Percentiles rank a stretch among this genome's conserved stretches.
phyloP scores from a whole-genome alignment of 75 land plant genomes.

The Adiantum capillusveneris region DNA sequence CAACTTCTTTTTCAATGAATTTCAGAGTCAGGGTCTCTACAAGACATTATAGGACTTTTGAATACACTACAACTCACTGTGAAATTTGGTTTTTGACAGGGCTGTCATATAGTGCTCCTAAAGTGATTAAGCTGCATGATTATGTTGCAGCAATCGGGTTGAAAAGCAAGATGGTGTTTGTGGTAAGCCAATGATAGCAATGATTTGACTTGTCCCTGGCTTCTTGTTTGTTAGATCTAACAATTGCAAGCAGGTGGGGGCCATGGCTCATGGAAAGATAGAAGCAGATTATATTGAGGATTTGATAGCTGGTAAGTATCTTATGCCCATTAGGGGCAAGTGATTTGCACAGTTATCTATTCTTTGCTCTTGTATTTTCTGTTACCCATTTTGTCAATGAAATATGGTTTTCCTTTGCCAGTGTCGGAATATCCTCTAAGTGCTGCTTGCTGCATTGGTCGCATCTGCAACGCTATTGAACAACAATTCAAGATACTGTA shows the following conservation, averaged over 20 bases:
- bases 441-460: slow-evolving; percentile 72
- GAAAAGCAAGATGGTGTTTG: slow-evolving; percentile 67
- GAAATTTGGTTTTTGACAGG: slow-evolving; percentile 35
- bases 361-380: too few relatives aligned
- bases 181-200: slow-evolving; percentile 36
- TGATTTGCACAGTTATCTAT: too few relatives aligned
- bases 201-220: background rate
- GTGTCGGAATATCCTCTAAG: slow-evolving; percentile 81
- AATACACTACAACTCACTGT: too few relatives aligned
- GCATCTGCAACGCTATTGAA: slow-evolving; percentile 54
- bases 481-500: slow-evolving; percentile 54
- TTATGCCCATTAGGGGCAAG: too few relatives aligned
- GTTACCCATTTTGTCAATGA: background rate
- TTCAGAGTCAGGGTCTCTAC: too few relatives aligned
- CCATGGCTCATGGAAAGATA: slow-evolving; percentile 93
- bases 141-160: slow-evolving; percentile 47
- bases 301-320: slow-evolving; percentile 61
- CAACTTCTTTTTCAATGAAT: too few relatives aligned
- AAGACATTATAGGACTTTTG: too few relatives aligned
- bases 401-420: slow-evolving; percentile 18
- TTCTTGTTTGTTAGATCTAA: too few relatives aligned
- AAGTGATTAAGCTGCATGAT: slow-evolving; percentile 53
- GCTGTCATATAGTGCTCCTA: slow-evolving; percentile 78
- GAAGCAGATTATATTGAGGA: slow-evolving; percentile 66
- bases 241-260: slow-evolving; percentile 58